A percentile compares a stretch with the other conserved stretches of the same genome.
Evolutionary conservation across 768 basidiomycete genomes (phyloP).

Genomic region (Dacryopinax primogenitus): DNA sequence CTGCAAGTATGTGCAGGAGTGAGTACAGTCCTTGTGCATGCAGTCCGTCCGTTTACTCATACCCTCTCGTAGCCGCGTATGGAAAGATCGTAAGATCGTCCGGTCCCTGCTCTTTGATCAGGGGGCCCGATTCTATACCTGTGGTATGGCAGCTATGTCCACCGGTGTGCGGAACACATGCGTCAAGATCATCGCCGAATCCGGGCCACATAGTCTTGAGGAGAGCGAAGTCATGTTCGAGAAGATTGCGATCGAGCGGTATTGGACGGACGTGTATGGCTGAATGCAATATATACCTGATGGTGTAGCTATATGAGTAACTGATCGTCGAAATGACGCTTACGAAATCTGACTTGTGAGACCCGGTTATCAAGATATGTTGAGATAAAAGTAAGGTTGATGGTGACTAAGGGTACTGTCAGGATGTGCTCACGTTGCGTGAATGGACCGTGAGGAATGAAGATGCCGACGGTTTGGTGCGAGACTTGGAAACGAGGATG

Average conservation of each 20-base stretch:
- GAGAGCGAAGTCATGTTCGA: slow-evolving; percentile 28
- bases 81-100: slow-evolving; percentile 32
- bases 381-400: no score
- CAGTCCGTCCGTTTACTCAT: neutral
- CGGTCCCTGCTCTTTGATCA: slow-evolving; percentile 23
- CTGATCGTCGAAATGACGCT: no score
- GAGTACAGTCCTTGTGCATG: slow-evolving; percentile 16
- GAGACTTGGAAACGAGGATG: neutral
- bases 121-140: slow-evolving; percentile 35
- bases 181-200: slow-evolving; percentile 32
- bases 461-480: no score
- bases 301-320: no score
- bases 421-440: no score
- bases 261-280: slow-evolving; percentile 38
- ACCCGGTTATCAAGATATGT: no score
- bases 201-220: slow-evolving; percentile 20
- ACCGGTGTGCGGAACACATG: slow-evolving; percentile 31
- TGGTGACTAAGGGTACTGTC: no score
- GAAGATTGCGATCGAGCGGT: slow-evolving; percentile 30
- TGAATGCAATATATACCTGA: slow-evolving; percentile 18
- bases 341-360: no score
- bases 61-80: slow-evolving; percentile 29
- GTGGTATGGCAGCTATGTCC: slow-evolving; percentile 32
- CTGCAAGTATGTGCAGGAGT: slow-evolving; percentile 34
- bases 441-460: no score